Conservation (phyloP, 768 basidiomycete species). For the Boletus coccyginus region DNA sequence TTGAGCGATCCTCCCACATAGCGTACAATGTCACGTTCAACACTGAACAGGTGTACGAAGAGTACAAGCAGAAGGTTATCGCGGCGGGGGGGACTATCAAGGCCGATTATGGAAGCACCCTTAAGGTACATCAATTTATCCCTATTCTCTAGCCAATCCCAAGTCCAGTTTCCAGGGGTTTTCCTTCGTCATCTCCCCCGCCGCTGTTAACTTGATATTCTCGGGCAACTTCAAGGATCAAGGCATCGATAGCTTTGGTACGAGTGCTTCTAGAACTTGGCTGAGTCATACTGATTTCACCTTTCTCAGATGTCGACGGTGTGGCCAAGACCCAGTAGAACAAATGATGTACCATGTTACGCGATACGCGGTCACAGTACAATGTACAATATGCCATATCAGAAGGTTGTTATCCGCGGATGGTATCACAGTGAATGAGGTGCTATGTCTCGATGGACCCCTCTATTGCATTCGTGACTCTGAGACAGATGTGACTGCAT, state of each 20-base stretch:
- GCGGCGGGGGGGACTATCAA: constrained; percentile 4
- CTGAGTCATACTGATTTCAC: not conserved
- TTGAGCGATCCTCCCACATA: not conserved
- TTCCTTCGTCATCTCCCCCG: constrained; percentile 10
- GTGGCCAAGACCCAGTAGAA: not conserved
- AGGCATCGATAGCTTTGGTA: constrained; percentile 19
- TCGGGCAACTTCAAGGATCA: not conserved
- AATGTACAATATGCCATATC: not conserved
- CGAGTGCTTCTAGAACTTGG: not conserved
- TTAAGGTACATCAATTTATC: not conserved
- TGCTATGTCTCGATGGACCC: not conserved
- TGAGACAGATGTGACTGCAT: not conserved
- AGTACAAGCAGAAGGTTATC: constrained; percentile 8
- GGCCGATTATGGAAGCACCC: constrained; percentile 1
- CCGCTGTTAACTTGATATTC: not conserved
- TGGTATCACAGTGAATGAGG: not conserved
- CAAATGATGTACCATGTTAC: not conserved
- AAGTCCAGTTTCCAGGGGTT: constrained; percentile 11
- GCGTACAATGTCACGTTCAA: constrained; percentile 14
- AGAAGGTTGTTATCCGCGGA: not conserved
- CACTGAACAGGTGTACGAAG: not conserved
- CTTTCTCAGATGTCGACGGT: constrained; percentile 15
- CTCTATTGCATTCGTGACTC: not conserved
- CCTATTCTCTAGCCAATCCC: not conserved
- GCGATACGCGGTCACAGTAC: not conserved